These are phyloP conservation scores for Calonectria pteridis DNA, from an alignment of 2,329 filamentous ascomycete species.

Conservation along the genomic window DNA sequence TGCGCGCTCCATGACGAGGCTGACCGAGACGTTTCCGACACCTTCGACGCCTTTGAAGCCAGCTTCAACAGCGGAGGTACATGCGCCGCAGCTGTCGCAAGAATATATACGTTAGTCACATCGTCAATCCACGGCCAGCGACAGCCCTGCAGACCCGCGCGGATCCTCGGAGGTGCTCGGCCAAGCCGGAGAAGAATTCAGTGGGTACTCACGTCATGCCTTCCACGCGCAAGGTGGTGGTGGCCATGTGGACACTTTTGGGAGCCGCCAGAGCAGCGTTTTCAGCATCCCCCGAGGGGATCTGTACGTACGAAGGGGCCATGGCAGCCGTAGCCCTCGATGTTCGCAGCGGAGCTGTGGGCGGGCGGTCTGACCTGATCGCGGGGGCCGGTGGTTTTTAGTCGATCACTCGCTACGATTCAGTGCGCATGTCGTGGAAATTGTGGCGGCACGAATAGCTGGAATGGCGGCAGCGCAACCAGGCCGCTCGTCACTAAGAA, in stretches of 20 bases:
- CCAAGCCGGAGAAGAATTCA: conserved; percentile 29
- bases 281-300: conserved; percentile 57
- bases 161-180: conserved; percentile 27
- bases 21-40: conserved; percentile 89
- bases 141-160: conserved; percentile 15
- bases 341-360: conserved; percentile 1
- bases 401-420: conserved; percentile 34
- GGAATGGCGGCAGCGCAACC: conserved; percentile 8
- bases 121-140: conserved; percentile 13
- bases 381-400: conserved; percentile 24
- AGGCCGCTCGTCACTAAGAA: conserved; percentile 16
- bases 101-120: conserved; percentile 46
- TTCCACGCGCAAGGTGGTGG: conserved; percentile 89
- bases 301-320: conserved; percentile 64
- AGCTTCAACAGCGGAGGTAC: conserved; percentile 93
- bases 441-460: conserved; percentile 16
- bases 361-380: conserved; percentile 8
- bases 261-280: conserved; percentile 37
- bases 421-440: conserved; percentile 37
- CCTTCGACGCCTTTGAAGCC: conserved; percentile 88
- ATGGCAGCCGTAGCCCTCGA: conserved; percentile 49
- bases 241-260: conserved; percentile 77
- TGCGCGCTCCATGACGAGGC: conserved; percentile 94
- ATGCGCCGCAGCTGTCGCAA: conserved; percentile 85
- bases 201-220: conserved; percentile 78